Base-by-base conservation (phyloP, 176 grass and related monocot species). In the Phoenix roebelenii region DNA sequence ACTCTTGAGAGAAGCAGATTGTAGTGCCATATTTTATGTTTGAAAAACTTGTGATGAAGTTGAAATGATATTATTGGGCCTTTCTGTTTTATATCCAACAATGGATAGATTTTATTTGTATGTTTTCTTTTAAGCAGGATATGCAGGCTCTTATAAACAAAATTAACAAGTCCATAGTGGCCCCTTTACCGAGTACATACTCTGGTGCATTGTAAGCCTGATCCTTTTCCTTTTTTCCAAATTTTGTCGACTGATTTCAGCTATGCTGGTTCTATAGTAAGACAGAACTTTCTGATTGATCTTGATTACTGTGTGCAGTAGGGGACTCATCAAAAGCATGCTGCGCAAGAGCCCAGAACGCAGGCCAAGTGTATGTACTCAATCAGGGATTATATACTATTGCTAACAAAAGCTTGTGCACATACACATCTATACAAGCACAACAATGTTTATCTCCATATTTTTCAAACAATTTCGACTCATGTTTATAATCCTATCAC, bases 61-160 rank as follows among this genome's bases (percentile, higher is more conserved):
- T 44, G 35, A 44, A 44, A 44, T 24, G 18, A 28, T 76, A 19
- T 54, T 54, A 28, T 18, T 52, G 60, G 64, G 55, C 23, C 22
- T n/a, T 53, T 52, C 28, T 30, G 28, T 51, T 61, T 53, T 55
- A 20, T 57, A 2, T 23, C 18, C n/a, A 6, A 67, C 59, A 29
- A 23, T 28, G 61, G 19, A 15, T 30, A 39, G 1, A 22, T 16
- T 50, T 12, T 16, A 15, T 49, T 72, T 70, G 35, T 44, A 44
- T 74, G 22, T 60, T 65, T 17, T 22, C 57, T 59, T 79, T 28
- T 49, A 66, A 56, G 35, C 74, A 98, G 93, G 87, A 98, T 73
- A 98, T 98, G 93, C 93, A 98, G 80, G 70, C 84, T 71, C 63
- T 98, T 55, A 92, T 98, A 77, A 98, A 78, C 70, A 98, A 98